Conservation (phyloP, 106 monocot species). For the Apostasia ramifera region DNA sequence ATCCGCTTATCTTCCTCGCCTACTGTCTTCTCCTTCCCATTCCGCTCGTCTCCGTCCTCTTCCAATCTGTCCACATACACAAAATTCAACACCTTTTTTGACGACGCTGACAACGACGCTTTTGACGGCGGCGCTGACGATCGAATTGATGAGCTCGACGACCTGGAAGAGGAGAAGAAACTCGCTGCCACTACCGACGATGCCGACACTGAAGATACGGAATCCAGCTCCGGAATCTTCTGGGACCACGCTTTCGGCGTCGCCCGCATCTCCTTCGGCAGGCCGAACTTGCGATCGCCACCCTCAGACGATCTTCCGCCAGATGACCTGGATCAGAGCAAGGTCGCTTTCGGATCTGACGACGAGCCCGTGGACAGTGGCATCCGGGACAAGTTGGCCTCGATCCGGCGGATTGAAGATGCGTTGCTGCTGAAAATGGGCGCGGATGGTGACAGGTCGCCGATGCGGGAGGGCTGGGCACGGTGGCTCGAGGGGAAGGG, state of each 20-base stretch:
- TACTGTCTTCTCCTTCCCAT: conserved; percentile 1
- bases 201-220: conserved; percentile 16
- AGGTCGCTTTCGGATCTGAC: conserved; percentile 64
- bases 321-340: conserved; percentile 9
- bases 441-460: conserved; percentile 8
- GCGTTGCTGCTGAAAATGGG: conserved; percentile 49
- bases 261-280: conserved; percentile 54
- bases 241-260: conserved; percentile 76
- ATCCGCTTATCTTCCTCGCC: conserved; percentile 48
- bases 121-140: conserved; percentile 29
- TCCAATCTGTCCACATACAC: not conserved
- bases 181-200: conserved; percentile 1
- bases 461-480: conserved; percentile 70
- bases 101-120: conserved; percentile 40
- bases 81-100: conserved; percentile 13
- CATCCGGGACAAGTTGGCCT: conserved; percentile 42
- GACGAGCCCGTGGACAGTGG: conserved; percentile 75
- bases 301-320: not conserved
- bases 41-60: not conserved
- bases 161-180: conserved; percentile 21
- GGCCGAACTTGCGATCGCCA: conserved; percentile 1
- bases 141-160: conserved; percentile 48
- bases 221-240: conserved; percentile 23
- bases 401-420: conserved; percentile 68
- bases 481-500: conserved; percentile 81